Evolutionary conservation across 2,329 filamentous ascomycete species (phyloP).

Genomic region (Aureobasidium sp.): DNA sequence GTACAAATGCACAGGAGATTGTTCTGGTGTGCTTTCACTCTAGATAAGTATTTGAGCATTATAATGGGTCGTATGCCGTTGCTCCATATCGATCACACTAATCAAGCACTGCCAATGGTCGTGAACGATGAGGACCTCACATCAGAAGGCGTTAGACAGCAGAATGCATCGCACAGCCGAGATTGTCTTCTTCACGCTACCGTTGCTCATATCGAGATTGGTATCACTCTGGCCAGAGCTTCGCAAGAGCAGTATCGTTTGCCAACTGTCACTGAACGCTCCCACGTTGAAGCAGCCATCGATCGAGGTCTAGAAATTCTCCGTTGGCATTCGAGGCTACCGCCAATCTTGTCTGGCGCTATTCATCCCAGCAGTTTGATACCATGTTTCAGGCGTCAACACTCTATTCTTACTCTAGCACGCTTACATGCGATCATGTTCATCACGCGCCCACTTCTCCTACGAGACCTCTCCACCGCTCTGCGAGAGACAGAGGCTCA

Average conservation of each 20-base stretch:
- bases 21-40: conserved; percentile 34
- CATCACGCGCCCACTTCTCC: conserved; percentile 48
- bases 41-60: conserved; percentile 35
- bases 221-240: conserved; percentile 25
- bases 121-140: conserved; percentile 28
- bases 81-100: conserved; percentile 30
- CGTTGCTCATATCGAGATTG: conserved; percentile 26
- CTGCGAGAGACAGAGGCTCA: background rate
- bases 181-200: conserved; percentile 31
- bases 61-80: conserved; percentile 33
- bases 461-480: conserved; percentile 26
- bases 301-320: conserved; percentile 38
- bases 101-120: conserved; percentile 24
- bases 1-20: conserved; percentile 32
- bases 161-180: conserved; percentile 23
- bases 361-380: conserved; percentile 40
- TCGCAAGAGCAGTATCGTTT: conserved; percentile 25
- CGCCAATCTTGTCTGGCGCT: conserved; percentile 38
- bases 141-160: conserved; percentile 18
- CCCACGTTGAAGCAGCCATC: conserved; percentile 27
- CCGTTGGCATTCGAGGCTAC: conserved; percentile 41
- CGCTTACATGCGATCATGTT: conserved; percentile 52
- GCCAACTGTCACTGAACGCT: conserved; percentile 18
- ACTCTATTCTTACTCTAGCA: conserved; percentile 48
- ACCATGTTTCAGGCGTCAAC: conserved; percentile 47